Conservation (phyloP, 2,329 filamentous ascomycete species). For the Aspergillus sp. region DNA sequence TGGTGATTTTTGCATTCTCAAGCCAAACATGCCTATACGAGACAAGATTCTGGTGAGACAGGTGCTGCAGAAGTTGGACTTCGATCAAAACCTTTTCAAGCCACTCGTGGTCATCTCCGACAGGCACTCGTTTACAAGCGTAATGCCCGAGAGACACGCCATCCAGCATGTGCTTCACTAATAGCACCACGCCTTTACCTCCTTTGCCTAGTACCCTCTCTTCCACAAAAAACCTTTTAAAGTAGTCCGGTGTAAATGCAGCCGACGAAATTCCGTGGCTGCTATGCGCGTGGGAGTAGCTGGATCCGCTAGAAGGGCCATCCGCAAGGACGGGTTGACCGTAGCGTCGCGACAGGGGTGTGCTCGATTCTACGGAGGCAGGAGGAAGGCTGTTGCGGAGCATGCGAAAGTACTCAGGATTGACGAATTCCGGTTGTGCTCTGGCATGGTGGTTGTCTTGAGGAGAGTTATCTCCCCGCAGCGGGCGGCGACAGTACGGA, state of each 20-base stretch:
- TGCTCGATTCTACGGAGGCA: slow-evolving; percentile 46
- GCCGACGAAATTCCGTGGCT: slow-evolving; percentile 74
- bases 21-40: slow-evolving; percentile 98
- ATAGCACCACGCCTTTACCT: slow-evolving; percentile 88
- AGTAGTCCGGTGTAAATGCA: slow-evolving; percentile 90
- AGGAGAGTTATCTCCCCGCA: slow-evolving; percentile 51
- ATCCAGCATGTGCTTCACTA: slow-evolving; percentile 92
- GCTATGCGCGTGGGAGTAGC: slow-evolving; percentile 49
- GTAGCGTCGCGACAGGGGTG: slow-evolving; percentile 42
- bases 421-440: slow-evolving; percentile 68
- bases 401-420: slow-evolving; percentile 94
- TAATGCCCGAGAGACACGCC: slow-evolving; percentile 85
- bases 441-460: slow-evolving; percentile 33
- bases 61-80: slow-evolving; percentile 85
- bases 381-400: slow-evolving; percentile 63
- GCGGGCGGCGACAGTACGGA: slow-evolving; percentile 83
- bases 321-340: slow-evolving; percentile 48
- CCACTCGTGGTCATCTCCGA: slow-evolving; percentile 93
- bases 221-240: slow-evolving; percentile 88
- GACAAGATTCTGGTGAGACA: slow-evolving; percentile 92
- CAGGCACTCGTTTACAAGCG: slow-evolving; percentile 94
- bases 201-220: slow-evolving; percentile 83
- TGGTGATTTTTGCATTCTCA: slow-evolving; percentile 79
- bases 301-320: slow-evolving; percentile 49
- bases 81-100: slow-evolving; percentile 91